phyloP scores from a whole-genome alignment of 148 eudicot genomes.

The Limonium bicolor region DNA sequence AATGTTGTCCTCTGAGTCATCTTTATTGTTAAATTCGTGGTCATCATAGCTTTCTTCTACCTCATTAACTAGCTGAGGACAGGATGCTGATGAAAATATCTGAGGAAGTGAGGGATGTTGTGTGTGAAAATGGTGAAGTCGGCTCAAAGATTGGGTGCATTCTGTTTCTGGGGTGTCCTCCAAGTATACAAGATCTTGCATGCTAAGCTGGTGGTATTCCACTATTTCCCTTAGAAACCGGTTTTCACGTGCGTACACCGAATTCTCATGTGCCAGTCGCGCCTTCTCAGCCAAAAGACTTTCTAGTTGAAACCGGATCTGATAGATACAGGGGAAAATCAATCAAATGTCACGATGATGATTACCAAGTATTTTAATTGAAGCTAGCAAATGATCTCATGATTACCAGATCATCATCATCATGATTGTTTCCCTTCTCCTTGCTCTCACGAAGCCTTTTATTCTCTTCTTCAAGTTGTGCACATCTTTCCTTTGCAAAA shows the following conservation, averaged over 20 bases:
- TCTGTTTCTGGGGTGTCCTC: constrained; percentile 80
- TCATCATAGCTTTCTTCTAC: too few relatives aligned
- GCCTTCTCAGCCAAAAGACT: constrained; percentile 93
- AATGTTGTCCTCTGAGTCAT: too few relatives aligned
- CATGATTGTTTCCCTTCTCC: constrained; percentile 69
- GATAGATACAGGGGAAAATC: constrained; percentile 5
- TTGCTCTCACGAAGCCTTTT: constrained; percentile 62
- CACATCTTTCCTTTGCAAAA: constrained; percentile 75
- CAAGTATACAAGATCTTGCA: constrained; percentile 84
- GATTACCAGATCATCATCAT: constrained; percentile 91
- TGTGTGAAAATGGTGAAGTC: too few relatives aligned
- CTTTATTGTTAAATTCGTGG: too few relatives aligned
- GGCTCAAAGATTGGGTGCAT: too few relatives aligned
- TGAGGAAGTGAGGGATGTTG: too few relatives aligned
- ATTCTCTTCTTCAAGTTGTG: constrained; percentile 94
- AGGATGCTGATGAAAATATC: too few relatives aligned
- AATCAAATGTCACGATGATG: too few relatives aligned
- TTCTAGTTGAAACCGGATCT: constrained; percentile 92
- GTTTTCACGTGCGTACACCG: constrained; percentile 79
- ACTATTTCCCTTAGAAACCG: constrained; percentile 89
- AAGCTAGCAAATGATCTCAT: too few relatives aligned
- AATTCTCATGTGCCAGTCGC: constrained; percentile 82
- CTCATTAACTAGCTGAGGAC: too few relatives aligned
- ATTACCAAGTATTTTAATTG: not conserved
- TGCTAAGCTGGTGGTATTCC: constrained; percentile 90